A percentile compares a stretch with the other conserved stretches of the same genome.
Evolutionary conservation across 306 rosid genomes (phyloP).

Genomic region (Sophora flavescens): DNA sequence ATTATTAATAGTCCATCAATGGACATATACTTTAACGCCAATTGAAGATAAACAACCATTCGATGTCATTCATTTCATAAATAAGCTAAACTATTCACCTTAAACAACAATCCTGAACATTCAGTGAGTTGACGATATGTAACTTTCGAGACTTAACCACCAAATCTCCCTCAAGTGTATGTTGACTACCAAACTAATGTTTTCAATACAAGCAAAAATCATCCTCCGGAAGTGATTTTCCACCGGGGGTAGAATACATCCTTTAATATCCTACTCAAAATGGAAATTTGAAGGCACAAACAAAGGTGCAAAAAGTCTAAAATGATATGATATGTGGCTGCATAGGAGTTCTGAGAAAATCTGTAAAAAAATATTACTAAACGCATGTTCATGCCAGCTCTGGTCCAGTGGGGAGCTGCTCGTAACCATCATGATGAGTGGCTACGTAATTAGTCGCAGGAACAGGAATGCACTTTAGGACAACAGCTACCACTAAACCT

Average conservation of each 20-base stretch:
- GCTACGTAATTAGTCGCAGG: conserved; percentile 3
- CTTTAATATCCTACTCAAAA: background rate
- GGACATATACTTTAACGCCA: too few relatives aligned
- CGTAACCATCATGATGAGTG: conserved; percentile 59
- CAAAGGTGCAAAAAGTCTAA: background rate
- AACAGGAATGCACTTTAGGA: conserved; percentile 77
- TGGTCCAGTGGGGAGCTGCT: conserved; percentile 80
- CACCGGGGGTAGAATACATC: background rate
- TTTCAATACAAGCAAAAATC: conserved; percentile 28
- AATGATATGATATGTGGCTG: background rate
- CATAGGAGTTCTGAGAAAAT: background rate
- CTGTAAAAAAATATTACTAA: background rate
- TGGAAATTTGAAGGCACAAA: background rate
- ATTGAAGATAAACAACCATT: too few relatives aligned
- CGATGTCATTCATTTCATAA: background rate
- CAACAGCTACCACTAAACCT: conserved; percentile 64
- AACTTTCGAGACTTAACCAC: conserved; percentile 1
- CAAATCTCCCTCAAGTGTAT: background rate
- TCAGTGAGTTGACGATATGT: background rate
- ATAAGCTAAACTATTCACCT: background rate
- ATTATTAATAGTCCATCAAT: too few relatives aligned
- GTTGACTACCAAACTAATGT: conserved; percentile 26
- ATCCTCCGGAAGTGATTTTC: background rate
- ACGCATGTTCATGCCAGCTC: conserved; percentile 58
- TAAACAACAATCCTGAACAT: conserved; percentile 7